Evolutionary conservation across 306 rosid genomes (phyloP).

Genomic region (Trifolium pratense): DNA sequence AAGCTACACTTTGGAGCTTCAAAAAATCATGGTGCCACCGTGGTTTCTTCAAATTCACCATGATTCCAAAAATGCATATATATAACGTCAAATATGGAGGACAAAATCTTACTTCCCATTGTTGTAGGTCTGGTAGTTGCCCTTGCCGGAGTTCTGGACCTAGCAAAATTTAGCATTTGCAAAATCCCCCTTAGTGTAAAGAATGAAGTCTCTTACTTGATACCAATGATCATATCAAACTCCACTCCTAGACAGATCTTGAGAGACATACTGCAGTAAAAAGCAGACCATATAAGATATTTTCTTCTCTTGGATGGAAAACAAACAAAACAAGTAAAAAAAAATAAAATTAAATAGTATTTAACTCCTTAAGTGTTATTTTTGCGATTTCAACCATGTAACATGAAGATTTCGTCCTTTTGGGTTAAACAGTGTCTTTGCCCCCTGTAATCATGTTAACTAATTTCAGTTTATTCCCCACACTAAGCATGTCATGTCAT

Average conservation of each 20-base stretch:
- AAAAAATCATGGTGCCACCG: not conserved
- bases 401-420: no score
- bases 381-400: no score
- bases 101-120: slow-evolving; percentile 70
- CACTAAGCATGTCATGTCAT: no score
- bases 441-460: no score
- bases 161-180: slow-evolving; percentile 72
- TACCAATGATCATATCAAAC: slow-evolving; percentile 46
- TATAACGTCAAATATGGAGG: not conserved
- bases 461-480: no score
- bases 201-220: slow-evolving; percentile 45
- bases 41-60: not conserved
- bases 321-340: slow-evolving; percentile 14
- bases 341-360: no score
- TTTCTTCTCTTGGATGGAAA: slow-evolving; percentile 14
- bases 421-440: no score
- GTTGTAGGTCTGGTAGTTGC: slow-evolving; percentile 58
- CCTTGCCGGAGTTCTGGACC: slow-evolving; percentile 77
- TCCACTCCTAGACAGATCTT: slow-evolving; percentile 43
- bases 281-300: slow-evolving; percentile 40
- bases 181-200: slow-evolving; percentile 34
- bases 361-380: no score
- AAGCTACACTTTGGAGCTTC: not conserved
- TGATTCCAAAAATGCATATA: not conserved
- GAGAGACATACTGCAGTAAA: slow-evolving; percentile 50